Base-by-base conservation (phyloP, 352 stramenopile species). In the Pythium coloratum region DNA sequence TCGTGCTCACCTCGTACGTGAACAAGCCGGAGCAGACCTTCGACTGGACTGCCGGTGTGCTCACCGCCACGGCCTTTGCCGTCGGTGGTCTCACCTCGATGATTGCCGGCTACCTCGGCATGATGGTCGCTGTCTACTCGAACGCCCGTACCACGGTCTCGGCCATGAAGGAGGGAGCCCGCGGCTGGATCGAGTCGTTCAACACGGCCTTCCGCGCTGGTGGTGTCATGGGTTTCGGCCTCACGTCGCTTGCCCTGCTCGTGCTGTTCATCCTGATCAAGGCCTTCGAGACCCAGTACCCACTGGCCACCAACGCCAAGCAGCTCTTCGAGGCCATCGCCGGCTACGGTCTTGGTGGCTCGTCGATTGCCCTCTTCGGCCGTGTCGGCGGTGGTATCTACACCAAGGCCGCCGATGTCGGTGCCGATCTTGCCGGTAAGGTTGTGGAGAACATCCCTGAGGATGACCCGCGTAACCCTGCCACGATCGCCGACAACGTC, bases 341-440 rank as follows among this genome's bases (percentile, higher is more conserved):
- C 54, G 97, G 98, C 71, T 99, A 99, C 77, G 96, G 95, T 85
- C 84, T 99, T 40, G 98, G 98, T 59, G 98, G 95, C 75, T 99
- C 94, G 59, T 99, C 92, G 32, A 99, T 99, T 79, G 98, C 98
- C 62, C 97, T 99, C 89, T 99, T 99, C 77, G 97, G 97, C 63
- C 97, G 98, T 91, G 97, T 99, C 49, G 98, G 97, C 69, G 98
- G 98, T 68, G 98, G 98, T 81, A 99, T 99, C 83, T 99, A 99
- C 89, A 99, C 98, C 62, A 99, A 99, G 89, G 98, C 98, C 62
- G 98, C 98, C 33, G 98, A 99, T 90, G 98, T 99, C 36, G 98
- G 98, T 68, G 98, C 98, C 55, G 98, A 99, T 92, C 91, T 99
- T 73, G 97, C 99, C 24, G 98, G 98, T 75, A 99, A 99, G 84